Evolutionary conservation across 2,329 filamentous ascomycete species (phyloP), one percentile per base, ranked within the genome.

Genomic region (Juglanconis sp.): DNA sequence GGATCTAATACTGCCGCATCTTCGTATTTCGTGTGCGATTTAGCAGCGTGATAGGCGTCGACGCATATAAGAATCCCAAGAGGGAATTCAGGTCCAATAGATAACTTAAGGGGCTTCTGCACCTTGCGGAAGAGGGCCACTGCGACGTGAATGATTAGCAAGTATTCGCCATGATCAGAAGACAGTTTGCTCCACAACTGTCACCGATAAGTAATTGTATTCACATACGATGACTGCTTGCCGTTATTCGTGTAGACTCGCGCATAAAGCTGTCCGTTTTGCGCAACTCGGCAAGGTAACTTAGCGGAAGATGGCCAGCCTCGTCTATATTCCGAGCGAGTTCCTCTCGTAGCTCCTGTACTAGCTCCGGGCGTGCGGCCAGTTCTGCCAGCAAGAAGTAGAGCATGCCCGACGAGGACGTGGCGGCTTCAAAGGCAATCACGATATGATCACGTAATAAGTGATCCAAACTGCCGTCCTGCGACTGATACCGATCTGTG

Each of bases 331-430:
- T 48, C 10, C 30, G 44, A 24, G 15, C 3, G 3, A 64, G 32
- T 42, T 65, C 62, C 3, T 48, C 44, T n/a, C 62, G 49, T 13
- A 65, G 47, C 11, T 63, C 59, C n/a, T 61, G n/a, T 3, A 57
- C 54, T 13, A 63, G 17, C 1, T 56, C 62, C 2, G 62, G 60
- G 17, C 58, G 58, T 9, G 11, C 17, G 10, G 53, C 62, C 5
- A 64, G 47, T 46, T 65, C 64, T 1, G 53, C 42, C 4, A 65
- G 38, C 34, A 64, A 56, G 47, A 60, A 60, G 40, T 61, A 65
- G 11, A 65, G 50, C 8, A 53, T 55, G 6, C 55, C 32, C 4
- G 58, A 35, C 1, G 64, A 62, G 11, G 60, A 38, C 17, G 56
- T 31, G 13, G 60, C 60, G 4, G 65, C 60, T 36, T 65, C 64